These are phyloP conservation scores for Myrmaecium sp. DNA, from an alignment of 2,329 filamentous ascomycete species.

Conservation along the genomic window DNA sequence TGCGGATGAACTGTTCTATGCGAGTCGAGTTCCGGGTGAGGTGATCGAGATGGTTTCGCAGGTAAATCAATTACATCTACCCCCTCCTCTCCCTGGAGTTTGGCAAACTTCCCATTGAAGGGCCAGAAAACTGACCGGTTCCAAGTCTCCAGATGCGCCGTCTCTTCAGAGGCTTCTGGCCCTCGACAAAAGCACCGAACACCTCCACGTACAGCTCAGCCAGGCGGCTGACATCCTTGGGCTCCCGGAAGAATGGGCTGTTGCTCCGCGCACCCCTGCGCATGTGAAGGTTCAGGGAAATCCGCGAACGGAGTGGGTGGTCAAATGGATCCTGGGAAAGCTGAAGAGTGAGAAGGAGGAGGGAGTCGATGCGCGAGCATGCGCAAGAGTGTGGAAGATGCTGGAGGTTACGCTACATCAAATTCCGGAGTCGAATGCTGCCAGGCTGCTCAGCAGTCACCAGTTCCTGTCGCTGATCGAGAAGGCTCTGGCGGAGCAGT, in stretches of 20 bases:
- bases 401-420: constrained; percentile 42
- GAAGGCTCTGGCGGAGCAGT: constrained; percentile 43
- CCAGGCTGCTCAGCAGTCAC: constrained; percentile 53
- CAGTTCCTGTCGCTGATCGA: constrained; percentile 51
- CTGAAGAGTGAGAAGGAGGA: constrained; percentile 26
- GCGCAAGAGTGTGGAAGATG: constrained; percentile 38
- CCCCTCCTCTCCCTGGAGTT: too few species aligned
- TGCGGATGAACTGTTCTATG: too few species aligned
- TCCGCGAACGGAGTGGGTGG: constrained; percentile 43
- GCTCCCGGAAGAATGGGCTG: constrained; percentile 15
- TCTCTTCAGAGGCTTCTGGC: constrained; percentile 22
- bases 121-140: too few species aligned
- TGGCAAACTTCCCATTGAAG: too few species aligned
- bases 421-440: constrained; percentile 53
- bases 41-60: too few species aligned
- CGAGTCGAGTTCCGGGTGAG: too few species aligned
- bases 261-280: constrained; percentile 1
- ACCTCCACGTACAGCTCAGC: constrained; percentile 21
- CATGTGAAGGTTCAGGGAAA: constrained; percentile 11
- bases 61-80: too few species aligned
- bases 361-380: constrained; percentile 23
- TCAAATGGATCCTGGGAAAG: constrained; percentile 49
- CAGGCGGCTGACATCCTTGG: constrained; percentile 24
- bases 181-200: constrained; percentile 20
- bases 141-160: constrained; percentile 6